Percentiles rank a stretch among this genome's conserved stretches.
Conservation (phyloP, 2,329 filamentous ascomycete genomes). For the Geosmithia flava region DNA sequence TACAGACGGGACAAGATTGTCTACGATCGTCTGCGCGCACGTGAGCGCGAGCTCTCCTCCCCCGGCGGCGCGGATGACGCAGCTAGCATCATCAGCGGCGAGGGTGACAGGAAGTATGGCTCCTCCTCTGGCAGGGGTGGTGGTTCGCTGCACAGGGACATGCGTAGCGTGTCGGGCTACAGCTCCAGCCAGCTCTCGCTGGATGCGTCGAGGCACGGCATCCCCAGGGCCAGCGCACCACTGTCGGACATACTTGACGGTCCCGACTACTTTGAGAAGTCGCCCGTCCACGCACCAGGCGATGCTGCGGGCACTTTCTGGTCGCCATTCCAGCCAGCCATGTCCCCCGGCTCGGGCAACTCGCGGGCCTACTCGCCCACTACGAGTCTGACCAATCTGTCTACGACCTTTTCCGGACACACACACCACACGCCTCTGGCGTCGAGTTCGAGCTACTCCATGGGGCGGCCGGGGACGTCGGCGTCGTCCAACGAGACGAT, state of each 20-base stretch:
- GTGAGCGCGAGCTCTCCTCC: slow-evolving; percentile 28
- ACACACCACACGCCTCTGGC: slow-evolving; percentile 26
- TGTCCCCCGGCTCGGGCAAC: slow-evolving; percentile 48
- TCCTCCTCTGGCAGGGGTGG: slow-evolving; percentile 30
- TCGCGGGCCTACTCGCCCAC: slow-evolving; percentile 49
- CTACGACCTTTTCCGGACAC: slow-evolving; percentile 32
- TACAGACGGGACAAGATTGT: slow-evolving; percentile 65
- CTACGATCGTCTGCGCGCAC: slow-evolving; percentile 32
- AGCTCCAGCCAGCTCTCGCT: slow-evolving; percentile 60
- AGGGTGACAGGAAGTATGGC: slow-evolving; percentile 36
- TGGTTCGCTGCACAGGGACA: slow-evolving; percentile 37
- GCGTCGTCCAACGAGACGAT: slow-evolving; percentile 57
- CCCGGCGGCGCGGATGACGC: slow-evolving; percentile 34
- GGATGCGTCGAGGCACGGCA: slow-evolving; percentile 53
- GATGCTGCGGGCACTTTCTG: slow-evolving; percentile 75
- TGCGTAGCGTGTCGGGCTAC: slow-evolving; percentile 44
- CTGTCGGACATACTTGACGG: slow-evolving; percentile 57
- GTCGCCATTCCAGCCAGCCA: slow-evolving; percentile 69
- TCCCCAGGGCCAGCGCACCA: slow-evolving; percentile 41
- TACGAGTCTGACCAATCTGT: slow-evolving; percentile 47
- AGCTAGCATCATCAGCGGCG: slow-evolving; percentile 37
- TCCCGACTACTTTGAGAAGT: slow-evolving; percentile 57
- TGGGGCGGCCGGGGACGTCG: slow-evolving; percentile 50
- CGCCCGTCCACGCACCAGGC: slow-evolving; percentile 57
- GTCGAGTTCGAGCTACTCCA: slow-evolving; percentile 33